Conservation (phyloP, 2,329 filamentous ascomycete species). For the Sporothrix humicola region DNA sequence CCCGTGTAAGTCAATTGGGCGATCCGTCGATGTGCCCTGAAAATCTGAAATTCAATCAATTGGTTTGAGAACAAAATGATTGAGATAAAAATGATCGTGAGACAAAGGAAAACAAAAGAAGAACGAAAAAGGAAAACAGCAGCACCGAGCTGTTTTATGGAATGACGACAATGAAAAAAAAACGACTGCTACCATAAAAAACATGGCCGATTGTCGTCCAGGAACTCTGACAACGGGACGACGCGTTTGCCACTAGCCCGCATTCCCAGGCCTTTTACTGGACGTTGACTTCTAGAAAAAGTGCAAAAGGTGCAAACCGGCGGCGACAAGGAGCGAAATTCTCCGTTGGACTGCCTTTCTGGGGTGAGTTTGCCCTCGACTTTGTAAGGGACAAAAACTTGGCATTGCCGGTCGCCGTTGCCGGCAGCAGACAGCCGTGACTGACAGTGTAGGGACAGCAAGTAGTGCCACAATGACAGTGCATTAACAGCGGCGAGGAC, state of each 20-base stretch:
- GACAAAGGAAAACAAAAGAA: no score
- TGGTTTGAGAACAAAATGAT: no score
- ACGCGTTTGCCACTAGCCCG: slow-evolving; percentile 20
- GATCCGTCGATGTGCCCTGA: no score
- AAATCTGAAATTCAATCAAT: no score
- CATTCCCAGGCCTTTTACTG: slow-evolving; percentile 1
- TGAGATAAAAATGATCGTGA: no score
- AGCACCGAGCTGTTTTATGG: no score
- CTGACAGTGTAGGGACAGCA: neutral
- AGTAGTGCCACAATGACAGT: neutral
- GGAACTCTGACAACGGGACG: neutral
- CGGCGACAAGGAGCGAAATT: neutral
- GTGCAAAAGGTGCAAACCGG: neutral
- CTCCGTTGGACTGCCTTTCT: neutral
- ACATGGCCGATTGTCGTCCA: neutral
- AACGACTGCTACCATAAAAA: neutral
- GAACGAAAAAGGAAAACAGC: no score
- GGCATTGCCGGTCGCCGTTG: slow-evolving; percentile 7
- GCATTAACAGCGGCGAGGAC: neutral
- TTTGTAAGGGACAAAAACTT: neutral
- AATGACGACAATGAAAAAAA: neutral
- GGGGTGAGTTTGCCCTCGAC: neutral
- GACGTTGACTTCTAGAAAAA: neutral
- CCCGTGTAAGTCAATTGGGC: no score
- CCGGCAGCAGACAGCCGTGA: slow-evolving; percentile 11